Conservation (phyloP, 208 protist species). For the Leishmania guyanensis region DNA sequence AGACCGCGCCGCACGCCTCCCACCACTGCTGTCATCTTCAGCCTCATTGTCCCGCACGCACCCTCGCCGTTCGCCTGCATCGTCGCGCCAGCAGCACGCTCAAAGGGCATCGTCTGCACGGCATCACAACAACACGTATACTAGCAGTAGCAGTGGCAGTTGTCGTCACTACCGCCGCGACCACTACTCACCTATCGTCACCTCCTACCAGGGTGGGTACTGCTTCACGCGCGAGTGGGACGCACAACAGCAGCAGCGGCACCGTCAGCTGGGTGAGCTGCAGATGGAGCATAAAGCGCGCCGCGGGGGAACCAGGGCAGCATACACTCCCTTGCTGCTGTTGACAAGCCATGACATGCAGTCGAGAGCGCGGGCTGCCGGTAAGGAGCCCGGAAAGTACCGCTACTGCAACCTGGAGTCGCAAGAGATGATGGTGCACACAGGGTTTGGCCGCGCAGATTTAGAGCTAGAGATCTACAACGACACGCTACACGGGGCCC, state of each 20-base stretch:
- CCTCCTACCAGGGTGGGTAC: conserved; percentile 18
- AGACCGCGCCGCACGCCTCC: background rate
- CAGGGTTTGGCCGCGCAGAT: conserved; percentile 8
- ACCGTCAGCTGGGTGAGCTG: conserved; percentile 15
- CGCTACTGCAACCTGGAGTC: conserved; percentile 30
- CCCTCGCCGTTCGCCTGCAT: background rate
- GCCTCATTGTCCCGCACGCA: background rate
- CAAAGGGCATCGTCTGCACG: background rate
- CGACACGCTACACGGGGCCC: conserved; percentile 37
- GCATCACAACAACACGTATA: background rate
- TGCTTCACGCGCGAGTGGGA: conserved; percentile 25
- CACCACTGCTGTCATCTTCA: background rate
- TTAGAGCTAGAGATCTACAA: conserved; percentile 42
- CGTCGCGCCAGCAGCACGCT: background rate
- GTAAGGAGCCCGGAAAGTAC: conserved; percentile 9
- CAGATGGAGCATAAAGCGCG: conserved; percentile 18
- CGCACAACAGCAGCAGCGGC: conserved; percentile 17
- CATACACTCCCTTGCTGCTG: conserved; percentile 20
- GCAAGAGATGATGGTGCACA: conserved; percentile 36
- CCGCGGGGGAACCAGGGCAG: conserved; percentile 5
- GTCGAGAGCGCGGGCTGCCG: conserved; percentile 1
- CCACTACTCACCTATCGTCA: conserved; percentile 2
- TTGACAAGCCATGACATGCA: conserved; percentile 23
- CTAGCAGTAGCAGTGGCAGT: background rate
- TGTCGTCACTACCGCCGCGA: conserved; percentile 8